Evolutionary conservation across 2,329 filamentous ascomycete genomes (phyloP).

Genomic region (Colletotrichum paranaense): DNA sequence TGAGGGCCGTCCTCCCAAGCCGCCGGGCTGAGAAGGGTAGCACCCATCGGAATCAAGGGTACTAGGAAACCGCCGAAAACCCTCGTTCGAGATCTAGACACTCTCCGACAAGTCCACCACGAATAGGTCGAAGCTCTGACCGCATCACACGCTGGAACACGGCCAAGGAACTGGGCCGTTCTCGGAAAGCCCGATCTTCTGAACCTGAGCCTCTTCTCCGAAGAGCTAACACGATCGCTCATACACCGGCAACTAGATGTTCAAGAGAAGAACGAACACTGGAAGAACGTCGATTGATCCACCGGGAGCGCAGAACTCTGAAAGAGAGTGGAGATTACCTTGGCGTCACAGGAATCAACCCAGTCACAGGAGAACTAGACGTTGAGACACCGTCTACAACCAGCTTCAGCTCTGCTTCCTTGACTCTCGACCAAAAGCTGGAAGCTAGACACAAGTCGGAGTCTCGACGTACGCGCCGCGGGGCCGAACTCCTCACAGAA

Average conservation of each 20-base stretch:
- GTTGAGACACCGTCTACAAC: constrained; percentile 62
- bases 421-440: constrained; percentile 46
- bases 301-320: constrained; percentile 55
- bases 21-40: constrained; percentile 62
- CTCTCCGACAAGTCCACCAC: constrained; percentile 5
- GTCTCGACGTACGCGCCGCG: constrained; percentile 47
- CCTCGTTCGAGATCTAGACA: constrained; percentile 9
- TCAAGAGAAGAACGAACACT: neutral
- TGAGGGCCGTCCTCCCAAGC: constrained; percentile 60
- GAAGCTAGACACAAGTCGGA: constrained; percentile 45
- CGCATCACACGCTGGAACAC: constrained; percentile 50
- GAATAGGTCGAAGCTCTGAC: constrained; percentile 41
- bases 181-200: neutral
- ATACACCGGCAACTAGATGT: neutral
- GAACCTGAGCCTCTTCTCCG: neutral
- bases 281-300: constrained; percentile 37
- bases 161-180: constrained; percentile 40
- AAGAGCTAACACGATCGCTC: neutral
- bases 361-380: constrained; percentile 64
- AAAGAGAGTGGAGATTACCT: constrained; percentile 69
- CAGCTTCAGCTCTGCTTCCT: constrained; percentile 50
- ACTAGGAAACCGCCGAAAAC: constrained; percentile 41
- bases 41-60: constrained; percentile 51
- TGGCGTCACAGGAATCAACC: constrained; percentile 69
- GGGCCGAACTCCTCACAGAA: constrained; percentile 59